These are phyloP conservation scores for Viridothelium virens DNA, from an alignment of 495 filamentous ascomycete species.

Conservation along the genomic window DNA sequence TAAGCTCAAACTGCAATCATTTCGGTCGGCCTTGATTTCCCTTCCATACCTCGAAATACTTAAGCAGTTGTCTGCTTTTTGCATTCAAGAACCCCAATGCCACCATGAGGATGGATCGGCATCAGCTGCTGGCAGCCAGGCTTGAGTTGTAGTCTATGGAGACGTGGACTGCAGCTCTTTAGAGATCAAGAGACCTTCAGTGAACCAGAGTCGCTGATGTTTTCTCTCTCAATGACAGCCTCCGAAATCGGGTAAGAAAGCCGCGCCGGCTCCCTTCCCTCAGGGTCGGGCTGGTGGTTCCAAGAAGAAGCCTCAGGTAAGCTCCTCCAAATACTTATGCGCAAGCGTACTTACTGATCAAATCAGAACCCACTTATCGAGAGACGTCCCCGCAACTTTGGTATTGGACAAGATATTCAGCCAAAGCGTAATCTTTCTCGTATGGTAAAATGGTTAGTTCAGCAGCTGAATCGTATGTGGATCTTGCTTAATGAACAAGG, in stretches of 20 bases:
- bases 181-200: slow-evolving; percentile 77
- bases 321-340: slow-evolving; percentile 30
- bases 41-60: neutral
- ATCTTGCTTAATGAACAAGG: neutral
- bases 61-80: neutral
- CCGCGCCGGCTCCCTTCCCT: slow-evolving; percentile 92
- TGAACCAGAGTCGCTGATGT: slow-evolving; percentile 80
- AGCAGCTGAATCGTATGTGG: neutral
- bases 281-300: slow-evolving; percentile 76
- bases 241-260: slow-evolving; percentile 92
- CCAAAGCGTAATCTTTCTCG: slow-evolving; percentile 93
- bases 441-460: slow-evolving; percentile 99
- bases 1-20: neutral
- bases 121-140: neutral
- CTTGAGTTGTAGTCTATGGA: slow-evolving; percentile 7
- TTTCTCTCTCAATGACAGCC: slow-evolving; percentile 99
- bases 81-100: neutral
- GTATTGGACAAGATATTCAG: slow-evolving; percentile 98
- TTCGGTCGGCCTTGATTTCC: neutral
- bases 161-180: slow-evolving; percentile 32
- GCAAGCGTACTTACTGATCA: slow-evolving; percentile 27
- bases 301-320: slow-evolving; percentile 95
- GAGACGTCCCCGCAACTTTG: slow-evolving; percentile 95
- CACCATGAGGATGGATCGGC: neutral
- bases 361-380: slow-evolving; percentile 95